phyloP scores from a whole-genome alignment of 2,329 filamentous ascomycete genomes.

The Massarina eburnea region DNA sequence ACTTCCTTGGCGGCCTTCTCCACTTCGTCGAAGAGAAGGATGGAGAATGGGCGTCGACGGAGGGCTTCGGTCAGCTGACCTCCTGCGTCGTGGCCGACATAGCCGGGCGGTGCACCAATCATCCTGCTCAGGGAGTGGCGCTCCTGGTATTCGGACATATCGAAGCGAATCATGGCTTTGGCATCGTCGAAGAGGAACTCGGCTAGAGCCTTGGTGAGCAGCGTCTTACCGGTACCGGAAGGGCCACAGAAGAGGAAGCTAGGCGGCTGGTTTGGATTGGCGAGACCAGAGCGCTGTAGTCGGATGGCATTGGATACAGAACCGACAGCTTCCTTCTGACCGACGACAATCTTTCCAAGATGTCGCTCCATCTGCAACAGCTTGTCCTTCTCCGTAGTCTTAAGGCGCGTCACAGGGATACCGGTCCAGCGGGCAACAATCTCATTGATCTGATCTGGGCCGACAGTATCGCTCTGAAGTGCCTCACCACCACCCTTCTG shows the following conservation, averaged over 20 bases:
- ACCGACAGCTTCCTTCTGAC: conserved; percentile 89
- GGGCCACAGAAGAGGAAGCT: conserved; percentile 99
- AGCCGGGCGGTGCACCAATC: conserved; percentile 96
- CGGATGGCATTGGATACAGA: conserved; percentile 96
- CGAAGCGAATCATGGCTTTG: conserved; percentile 97
- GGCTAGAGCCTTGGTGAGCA: conserved; percentile 93
- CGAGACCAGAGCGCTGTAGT: conserved; percentile 88
- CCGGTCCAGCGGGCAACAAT: conserved; percentile 98
- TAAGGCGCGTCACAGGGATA: conserved; percentile 91
- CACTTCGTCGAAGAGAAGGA: conserved; percentile 95
- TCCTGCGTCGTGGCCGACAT: conserved; percentile 93
- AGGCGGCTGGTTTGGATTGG: conserved; percentile 94
- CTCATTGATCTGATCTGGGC: conserved; percentile 97
- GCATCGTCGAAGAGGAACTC: conserved; percentile 98
- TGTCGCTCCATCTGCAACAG: conserved; percentile 95
- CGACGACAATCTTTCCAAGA: conserved; percentile 81
- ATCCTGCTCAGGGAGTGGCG: conserved; percentile 92
- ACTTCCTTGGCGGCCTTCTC: conserved; percentile 99
- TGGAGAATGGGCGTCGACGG: conserved; percentile 93
- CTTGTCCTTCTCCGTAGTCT: conserved; percentile 97
- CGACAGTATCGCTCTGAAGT: conserved; percentile 89
- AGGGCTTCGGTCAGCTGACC: conserved; percentile 95
- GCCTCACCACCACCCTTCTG: conserved; percentile 64
- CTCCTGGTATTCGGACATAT: conserved; percentile 99
- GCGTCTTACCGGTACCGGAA: conserved; percentile 95